Base-by-base conservation (phyloP, 306 rosid species). In the Casuarina cunninghamiana region DNA sequence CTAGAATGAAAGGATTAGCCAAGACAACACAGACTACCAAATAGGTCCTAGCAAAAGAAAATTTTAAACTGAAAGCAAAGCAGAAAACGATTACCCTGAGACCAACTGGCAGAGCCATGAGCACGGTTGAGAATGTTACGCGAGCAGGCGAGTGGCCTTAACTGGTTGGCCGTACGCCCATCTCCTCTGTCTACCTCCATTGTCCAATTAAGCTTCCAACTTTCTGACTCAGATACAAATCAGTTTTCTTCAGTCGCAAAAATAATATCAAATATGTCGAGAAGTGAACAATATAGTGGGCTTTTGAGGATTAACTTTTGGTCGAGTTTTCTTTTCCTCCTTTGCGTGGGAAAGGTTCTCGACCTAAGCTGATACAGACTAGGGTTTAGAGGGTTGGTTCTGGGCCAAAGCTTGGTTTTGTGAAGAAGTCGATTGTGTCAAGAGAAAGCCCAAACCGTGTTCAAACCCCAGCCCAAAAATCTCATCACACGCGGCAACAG, bases 91-190 rank as follows among this genome's bases (percentile, higher is more conserved):
- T 2, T 74, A 86, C 96, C 97, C 84, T 95, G 98, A 74, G 89
- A 53, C 98, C 98, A 95, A 70, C 86, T 88, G 53, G 97, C 92
- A 7, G 98, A 95, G 82, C 97, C 98, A 80, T 95, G 97, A 53
- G 98, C 91, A 3, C 97, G 92, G 75, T 92, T 88, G 61, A 91
- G 96, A 37, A 91, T 71, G 71, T 86, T 85, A 46, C 86, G 88
- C 68, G 93, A 88, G 75, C 97, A 95, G 17, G 93, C 84, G 13
- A 95, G 84, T 9, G 96, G 90, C 80, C 98, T 89, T 74, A 95
- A 67, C 83, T 91, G 96, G 90, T 89, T 92, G 0, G 89, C 87
- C n/a, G 78, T 84, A 53, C 96, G 94, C 3, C 95, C 93, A 10
- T 92, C 97, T 9, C 84, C 54, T 84, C 97, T 91, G 3, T 87